Evolutionary conservation across 139 green algal species (phyloP).

Genomic region (Diplosphaera chodatii): DNA sequence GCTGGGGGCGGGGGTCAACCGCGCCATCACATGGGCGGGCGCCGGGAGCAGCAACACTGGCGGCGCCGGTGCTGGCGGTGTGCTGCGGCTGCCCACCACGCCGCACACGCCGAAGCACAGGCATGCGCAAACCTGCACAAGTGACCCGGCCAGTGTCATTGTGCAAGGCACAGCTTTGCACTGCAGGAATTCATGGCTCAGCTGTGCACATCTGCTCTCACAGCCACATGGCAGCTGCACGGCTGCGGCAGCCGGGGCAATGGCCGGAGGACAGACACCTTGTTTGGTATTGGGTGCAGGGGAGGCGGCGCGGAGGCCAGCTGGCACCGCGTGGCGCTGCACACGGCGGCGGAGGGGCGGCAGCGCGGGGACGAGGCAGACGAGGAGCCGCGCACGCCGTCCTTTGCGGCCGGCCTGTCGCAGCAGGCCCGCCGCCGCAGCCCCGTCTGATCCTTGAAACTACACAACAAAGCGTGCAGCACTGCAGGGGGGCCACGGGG

Average conservation of each 20-base stretch:
- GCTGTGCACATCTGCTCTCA: no score
- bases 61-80: no score
- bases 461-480: no score
- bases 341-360: not conserved
- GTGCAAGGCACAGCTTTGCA: no score
- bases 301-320: not conserved
- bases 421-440: not conserved
- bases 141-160: no score
- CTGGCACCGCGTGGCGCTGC: not conserved
- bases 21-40: not conserved
- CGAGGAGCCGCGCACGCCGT: not conserved
- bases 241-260: no score
- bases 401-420: not conserved
- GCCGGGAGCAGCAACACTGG: not conserved
- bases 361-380: not conserved
- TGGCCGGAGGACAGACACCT: no score
- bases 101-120: not conserved
- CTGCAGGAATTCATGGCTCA: no score
- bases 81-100: not conserved
- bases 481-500: no score
- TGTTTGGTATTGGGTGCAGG: not conserved
- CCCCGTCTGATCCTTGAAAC: not conserved
- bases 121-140: not conserved
- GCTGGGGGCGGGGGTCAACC: not conserved
- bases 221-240: no score